These are phyloP conservation scores for Gymnopilus dilepis DNA, from an alignment of 768 basidiomycete genomes.

Conservation along the genomic window DNA sequence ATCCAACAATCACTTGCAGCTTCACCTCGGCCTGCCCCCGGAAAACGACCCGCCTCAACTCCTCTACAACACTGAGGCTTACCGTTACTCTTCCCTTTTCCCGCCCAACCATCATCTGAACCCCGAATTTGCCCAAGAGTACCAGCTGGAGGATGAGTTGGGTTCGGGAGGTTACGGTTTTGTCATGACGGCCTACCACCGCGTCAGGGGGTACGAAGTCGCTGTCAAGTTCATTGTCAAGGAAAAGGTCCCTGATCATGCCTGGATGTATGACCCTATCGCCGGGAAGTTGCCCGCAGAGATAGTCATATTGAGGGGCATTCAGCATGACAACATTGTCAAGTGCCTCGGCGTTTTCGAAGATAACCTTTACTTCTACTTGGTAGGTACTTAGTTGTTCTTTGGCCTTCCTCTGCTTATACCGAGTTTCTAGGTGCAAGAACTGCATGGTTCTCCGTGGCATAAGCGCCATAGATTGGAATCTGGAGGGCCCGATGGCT, in stretches of 20 bases:
- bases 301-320: constrained; percentile 72
- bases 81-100: constrained; percentile 50
- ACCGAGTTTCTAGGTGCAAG: constrained; percentile 69
- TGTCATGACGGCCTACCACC: constrained; percentile 85
- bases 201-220: constrained; percentile 65
- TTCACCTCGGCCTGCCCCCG: constrained; percentile 14
- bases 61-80: constrained; percentile 38
- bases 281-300: constrained; percentile 79
- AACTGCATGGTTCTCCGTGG: constrained; percentile 94
- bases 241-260: constrained; percentile 62
- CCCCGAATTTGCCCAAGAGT: constrained; percentile 60
- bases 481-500: constrained; percentile 23
- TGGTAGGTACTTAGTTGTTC: constrained; percentile 58
- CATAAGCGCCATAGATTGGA: constrained; percentile 45
- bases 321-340: constrained; percentile 83
- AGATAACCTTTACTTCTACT: constrained; percentile 83
- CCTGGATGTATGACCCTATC: constrained; percentile 67
- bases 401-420: constrained; percentile 2
- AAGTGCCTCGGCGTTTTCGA: constrained; percentile 85
- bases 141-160: constrained; percentile 74
- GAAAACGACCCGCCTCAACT: constrained; percentile 11
- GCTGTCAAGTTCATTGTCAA: constrained; percentile 97
- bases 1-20: constrained; percentile 17
- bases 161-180: constrained; percentile 96
- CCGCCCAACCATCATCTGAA: constrained; percentile 65